Conservation (phyloP, 1,139 yeast genomes). For the Nematodospora anomalae region DNA sequence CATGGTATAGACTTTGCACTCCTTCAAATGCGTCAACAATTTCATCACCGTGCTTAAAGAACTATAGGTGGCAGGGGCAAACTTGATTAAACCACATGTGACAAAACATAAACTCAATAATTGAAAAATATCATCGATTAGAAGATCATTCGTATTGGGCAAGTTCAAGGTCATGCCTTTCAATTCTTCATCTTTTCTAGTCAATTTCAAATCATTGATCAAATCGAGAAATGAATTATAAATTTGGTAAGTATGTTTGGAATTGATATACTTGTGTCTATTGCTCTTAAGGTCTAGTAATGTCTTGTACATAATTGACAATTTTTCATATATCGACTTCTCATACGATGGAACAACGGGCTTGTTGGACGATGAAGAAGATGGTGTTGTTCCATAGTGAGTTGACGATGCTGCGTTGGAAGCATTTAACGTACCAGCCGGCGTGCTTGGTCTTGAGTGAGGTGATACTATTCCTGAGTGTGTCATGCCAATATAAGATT, state of each 20-base stretch:
- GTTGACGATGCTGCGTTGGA: neutral
- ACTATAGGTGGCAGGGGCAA: conserved; percentile 93
- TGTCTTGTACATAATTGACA: conserved; percentile 48
- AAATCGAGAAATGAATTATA: conserved; percentile 53
- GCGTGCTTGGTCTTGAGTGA: conserved; percentile 16
- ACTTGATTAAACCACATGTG: conserved; percentile 85
- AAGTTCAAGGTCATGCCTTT: conserved; percentile 40
- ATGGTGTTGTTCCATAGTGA: neutral
- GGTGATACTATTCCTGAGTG: conserved; percentile 13
- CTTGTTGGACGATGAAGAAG: conserved; percentile 2
- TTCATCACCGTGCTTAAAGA: conserved; percentile 83
- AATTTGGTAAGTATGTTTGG: conserved; percentile 58
- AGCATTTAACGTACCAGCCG: conserved; percentile 1
- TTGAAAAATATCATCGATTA: conserved; percentile 89
- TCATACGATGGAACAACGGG: conserved; percentile 48
- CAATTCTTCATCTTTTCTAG: conserved; percentile 51
- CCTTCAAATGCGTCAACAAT: conserved; percentile 76
- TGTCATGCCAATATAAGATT: conserved; percentile 3
- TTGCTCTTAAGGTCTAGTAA: conserved; percentile 63
- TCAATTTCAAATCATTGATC: conserved; percentile 50
- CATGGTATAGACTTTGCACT: conserved; percentile 76
- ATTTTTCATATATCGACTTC: conserved; percentile 46
- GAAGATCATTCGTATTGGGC: conserved; percentile 57
- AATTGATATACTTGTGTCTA: conserved; percentile 60
- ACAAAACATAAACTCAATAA: conserved; percentile 79